These are phyloP conservation scores for Amniculicola lignicola DNA, from an alignment of 495 filamentous ascomycete species.

Conservation along the genomic window DNA sequence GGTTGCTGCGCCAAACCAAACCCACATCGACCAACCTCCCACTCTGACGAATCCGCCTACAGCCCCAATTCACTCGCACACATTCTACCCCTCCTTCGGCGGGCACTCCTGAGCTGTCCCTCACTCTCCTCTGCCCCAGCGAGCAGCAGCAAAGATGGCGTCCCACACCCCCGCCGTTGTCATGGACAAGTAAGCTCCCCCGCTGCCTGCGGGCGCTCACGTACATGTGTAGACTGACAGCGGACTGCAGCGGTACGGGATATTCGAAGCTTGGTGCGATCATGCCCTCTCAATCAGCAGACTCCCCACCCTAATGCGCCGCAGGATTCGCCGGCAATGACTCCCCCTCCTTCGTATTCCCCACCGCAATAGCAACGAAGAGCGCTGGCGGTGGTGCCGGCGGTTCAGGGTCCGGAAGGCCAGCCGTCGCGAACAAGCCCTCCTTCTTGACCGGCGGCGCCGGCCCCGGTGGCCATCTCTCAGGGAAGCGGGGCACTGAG, in stretches of 20 bases:
- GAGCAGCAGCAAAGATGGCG: slow-evolving; percentile 63
- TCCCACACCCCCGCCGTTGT: slow-evolving; percentile 99
- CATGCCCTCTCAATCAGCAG: slow-evolving; percentile 33
- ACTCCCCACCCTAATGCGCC: slow-evolving; percentile 5
- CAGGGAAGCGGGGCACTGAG: slow-evolving; percentile 90
- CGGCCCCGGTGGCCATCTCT: slow-evolving; percentile 74
- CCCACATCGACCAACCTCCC: slow-evolving; percentile 11
- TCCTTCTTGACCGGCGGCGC: slow-evolving; percentile 91
- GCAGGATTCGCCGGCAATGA: slow-evolving; percentile 98
- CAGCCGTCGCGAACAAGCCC: slow-evolving; percentile 88
- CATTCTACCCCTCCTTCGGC: slow-evolving; percentile 11
- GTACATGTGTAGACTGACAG: slow-evolving; percentile 28
- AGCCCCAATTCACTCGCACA: slow-evolving; percentile 16
- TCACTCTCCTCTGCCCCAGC: slow-evolving; percentile 11
- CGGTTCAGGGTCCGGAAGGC: slow-evolving; percentile 78
- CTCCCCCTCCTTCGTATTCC: slow-evolving; percentile 98
- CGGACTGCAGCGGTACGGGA: slow-evolving; percentile 77
- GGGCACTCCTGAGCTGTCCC: slow-evolving; percentile 31
- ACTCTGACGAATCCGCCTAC: slow-evolving; percentile 25
- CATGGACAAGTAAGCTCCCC: slow-evolving; percentile 96
- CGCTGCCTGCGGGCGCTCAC: slow-evolving; percentile 9
- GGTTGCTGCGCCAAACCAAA: slow-evolving; percentile 11
- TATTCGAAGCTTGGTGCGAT: slow-evolving; percentile 89
- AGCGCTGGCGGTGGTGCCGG: slow-evolving; percentile 64
- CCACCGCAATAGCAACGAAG: slow-evolving; percentile 96